These are phyloP conservation scores for Vitis hybrid DNA, from an alignment of 177 flowering plant species.

Conservation along the genomic window DNA sequence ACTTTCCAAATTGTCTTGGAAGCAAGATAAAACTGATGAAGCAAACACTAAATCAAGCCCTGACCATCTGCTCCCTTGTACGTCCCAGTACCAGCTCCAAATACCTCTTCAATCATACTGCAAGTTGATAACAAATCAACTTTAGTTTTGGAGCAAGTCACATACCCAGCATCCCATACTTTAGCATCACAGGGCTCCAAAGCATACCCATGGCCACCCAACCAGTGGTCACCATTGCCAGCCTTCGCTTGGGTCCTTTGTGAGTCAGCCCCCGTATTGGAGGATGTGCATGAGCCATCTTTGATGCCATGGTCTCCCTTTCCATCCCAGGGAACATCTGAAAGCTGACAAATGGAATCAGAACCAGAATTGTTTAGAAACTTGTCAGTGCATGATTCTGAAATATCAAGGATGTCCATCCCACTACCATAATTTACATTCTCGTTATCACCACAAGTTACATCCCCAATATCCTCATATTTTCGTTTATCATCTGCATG, in stretches of 20 bases:
- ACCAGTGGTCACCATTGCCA: conserved; percentile 14
- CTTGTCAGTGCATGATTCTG: conserved; percentile 11
- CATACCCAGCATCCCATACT: conserved; percentile 43
- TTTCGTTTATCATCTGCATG: conserved; percentile 17
- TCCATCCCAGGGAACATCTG: conserved; percentile 8
- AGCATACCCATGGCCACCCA: conserved; percentile 24
- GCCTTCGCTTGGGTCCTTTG: conserved; percentile 20
- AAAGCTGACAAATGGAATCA: conserved; percentile 2
- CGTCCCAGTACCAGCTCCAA: conserved; percentile 46
- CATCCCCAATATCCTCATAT: conserved; percentile 22
- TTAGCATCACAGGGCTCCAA: conserved; percentile 43
- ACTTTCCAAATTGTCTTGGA: conserved; percentile 2
- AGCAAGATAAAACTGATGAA: background rate
- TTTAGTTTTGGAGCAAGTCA: conserved; percentile 18
- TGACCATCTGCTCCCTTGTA: conserved; percentile 24
- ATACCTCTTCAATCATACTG: conserved; percentile 63
- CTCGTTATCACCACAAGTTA: conserved; percentile 1
- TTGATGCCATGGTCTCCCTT: conserved; percentile 33
- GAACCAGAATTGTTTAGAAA: background rate
- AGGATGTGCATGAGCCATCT: conserved; percentile 51
- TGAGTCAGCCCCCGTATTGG: conserved; percentile 17
- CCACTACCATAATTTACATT: conserved; percentile 3
- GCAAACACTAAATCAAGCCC: conserved; percentile 15
- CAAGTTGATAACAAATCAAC: conserved; percentile 53
- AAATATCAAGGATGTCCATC: background rate